Evolutionary conservation across 768 basidiomycete genomes (phyloP).

Genomic region (Sistotremastrum suecicum): DNA sequence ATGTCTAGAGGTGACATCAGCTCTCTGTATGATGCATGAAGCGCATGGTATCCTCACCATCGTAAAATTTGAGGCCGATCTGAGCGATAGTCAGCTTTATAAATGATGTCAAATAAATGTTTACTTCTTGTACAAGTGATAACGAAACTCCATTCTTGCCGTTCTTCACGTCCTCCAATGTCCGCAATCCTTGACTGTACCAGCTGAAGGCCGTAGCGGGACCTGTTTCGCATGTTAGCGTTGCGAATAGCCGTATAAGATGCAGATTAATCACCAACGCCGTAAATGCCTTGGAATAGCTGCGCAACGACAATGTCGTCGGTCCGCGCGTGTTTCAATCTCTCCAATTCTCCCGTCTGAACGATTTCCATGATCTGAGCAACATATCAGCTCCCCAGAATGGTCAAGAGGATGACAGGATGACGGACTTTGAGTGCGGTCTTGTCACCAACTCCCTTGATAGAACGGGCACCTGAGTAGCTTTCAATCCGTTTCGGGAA

Average conservation of each 20-base stretch:
- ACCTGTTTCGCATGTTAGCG: conserved; percentile 27
- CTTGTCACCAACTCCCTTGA: conserved; percentile 56
- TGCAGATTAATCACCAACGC: conserved; percentile 48
- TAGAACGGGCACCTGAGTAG: conserved; percentile 40
- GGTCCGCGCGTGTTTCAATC: conserved; percentile 54
- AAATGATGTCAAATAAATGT: not conserved
- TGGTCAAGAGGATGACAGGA: not conserved
- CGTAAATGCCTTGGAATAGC: conserved; percentile 72
- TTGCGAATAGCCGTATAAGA: too few relatives aligned
- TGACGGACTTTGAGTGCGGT: conserved; percentile 56
- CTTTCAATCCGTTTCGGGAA: conserved; percentile 45
- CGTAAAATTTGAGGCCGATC: conserved; percentile 56
- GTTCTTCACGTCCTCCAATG: conserved; percentile 54
- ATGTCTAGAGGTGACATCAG: conserved; percentile 38
- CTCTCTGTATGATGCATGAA: not conserved
- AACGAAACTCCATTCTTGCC: conserved; percentile 50
- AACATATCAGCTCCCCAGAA: not conserved
- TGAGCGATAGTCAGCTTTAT: not conserved
- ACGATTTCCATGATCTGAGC: conserved; percentile 69
- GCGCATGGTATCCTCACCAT: conserved; percentile 29
- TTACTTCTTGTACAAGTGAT: conserved; percentile 34
- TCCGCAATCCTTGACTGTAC: conserved; percentile 64
- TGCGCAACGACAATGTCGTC: conserved; percentile 42
- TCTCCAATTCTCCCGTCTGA: conserved; percentile 52
- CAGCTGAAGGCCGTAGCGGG: conserved; percentile 53